Percentiles rank a stretch among this genome's conserved stretches.
Conservation (phyloP, 257 asterid genomes). For the Perilla frutescens region DNA sequence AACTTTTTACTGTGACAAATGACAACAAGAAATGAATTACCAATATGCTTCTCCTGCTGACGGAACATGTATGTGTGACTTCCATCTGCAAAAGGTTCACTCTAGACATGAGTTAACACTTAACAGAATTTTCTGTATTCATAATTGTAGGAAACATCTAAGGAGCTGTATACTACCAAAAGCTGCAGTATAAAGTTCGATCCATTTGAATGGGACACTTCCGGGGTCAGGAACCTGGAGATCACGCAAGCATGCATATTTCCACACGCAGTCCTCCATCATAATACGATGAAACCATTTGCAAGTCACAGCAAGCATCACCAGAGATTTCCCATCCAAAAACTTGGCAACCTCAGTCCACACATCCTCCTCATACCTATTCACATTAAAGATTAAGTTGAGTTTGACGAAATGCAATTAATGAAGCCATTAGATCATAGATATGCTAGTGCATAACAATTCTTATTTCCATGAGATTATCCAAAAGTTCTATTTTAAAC, state of each 20-base stretch:
- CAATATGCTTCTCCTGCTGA: constrained; percentile 93
- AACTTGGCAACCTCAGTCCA: constrained; percentile 96
- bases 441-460: neutral
- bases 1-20: neutral
- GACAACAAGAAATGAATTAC: constrained; percentile 43
- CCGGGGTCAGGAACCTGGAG: constrained; percentile 92
- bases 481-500: neutral
- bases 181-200: constrained; percentile 75
- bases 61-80: constrained; percentile 82
- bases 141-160: constrained; percentile 17
- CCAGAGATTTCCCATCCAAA: constrained; percentile 87
- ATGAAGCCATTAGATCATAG: neutral
- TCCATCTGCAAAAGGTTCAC: constrained; percentile 71
- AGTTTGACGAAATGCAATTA: constrained; percentile 26
- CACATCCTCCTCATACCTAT: constrained; percentile 83
- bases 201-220: constrained; percentile 73
- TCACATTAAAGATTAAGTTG: constrained; percentile 29
- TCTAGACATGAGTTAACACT: constrained; percentile 19
- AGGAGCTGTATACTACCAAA: constrained; percentile 61
- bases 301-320: constrained; percentile 82
- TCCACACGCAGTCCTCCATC: constrained; percentile 86
- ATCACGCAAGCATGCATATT: constrained; percentile 83
- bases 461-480: neutral
- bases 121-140: neutral
- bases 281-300: constrained; percentile 77